Conservation (phyloP, 495 filamentous ascomycete species). For the Viridothelium virens region DNA sequence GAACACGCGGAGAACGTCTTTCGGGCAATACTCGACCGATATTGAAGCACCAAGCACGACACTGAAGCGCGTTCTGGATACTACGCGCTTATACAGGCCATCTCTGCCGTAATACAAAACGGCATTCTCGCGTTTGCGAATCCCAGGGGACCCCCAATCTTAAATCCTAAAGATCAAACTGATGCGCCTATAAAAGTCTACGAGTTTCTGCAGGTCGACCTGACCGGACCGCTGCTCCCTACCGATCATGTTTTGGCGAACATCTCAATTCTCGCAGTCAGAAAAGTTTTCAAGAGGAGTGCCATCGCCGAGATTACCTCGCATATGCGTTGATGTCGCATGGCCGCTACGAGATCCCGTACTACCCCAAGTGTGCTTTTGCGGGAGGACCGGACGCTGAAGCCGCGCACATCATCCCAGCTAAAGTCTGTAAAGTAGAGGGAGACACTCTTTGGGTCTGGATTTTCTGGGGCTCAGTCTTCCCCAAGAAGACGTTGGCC, state of each 20-base stretch:
- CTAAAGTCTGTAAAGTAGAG: slow-evolving; percentile 3
- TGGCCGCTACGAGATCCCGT: neutral
- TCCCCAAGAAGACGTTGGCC: neutral
- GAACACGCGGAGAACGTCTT: neutral
- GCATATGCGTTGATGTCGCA: neutral
- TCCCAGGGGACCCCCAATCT: neutral
- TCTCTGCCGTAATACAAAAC: neutral
- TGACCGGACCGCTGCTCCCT: neutral
- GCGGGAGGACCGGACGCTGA: neutral
- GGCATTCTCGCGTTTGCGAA: slow-evolving; percentile 1
- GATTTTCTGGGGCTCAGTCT: slow-evolving; percentile 4
- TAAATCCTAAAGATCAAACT: neutral
- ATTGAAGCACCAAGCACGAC: neutral
- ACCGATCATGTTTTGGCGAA: neutral
- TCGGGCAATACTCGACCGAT: neutral
- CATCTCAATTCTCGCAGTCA: neutral
- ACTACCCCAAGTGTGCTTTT: neutral
- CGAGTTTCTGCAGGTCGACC: neutral
- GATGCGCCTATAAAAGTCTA: neutral
- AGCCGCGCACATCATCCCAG: neutral
- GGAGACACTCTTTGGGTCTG: slow-evolving; percentile 9
- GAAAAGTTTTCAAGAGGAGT: neutral
- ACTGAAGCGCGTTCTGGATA: neutral
- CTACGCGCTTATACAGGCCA: slow-evolving; percentile 1
- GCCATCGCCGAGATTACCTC: neutral